Evolutionary conservation across 1,284 basidiomycete species (phyloP).

Genomic region (Schizopora paradoxa): DNA sequence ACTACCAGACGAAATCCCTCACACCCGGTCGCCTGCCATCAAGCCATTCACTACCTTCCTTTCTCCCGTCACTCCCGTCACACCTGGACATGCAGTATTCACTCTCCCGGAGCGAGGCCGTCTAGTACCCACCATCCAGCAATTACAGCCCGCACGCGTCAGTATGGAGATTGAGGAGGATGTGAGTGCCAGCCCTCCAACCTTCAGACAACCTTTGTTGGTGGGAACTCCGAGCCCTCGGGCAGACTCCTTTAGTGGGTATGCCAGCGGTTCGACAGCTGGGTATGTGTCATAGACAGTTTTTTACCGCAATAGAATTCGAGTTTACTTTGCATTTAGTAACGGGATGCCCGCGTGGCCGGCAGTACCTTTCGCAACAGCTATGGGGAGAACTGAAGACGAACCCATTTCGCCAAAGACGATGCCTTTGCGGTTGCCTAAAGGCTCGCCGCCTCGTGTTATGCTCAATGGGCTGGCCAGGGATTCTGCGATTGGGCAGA

Average conservation of each 20-base stretch:
- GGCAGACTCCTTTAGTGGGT: conserved; percentile 12
- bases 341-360: conserved; percentile 30
- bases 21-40: conserved; percentile 25
- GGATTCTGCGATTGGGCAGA: too few species aligned
- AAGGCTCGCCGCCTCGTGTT: conserved; percentile 51
- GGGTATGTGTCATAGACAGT: too few species aligned
- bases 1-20: conserved; percentile 23
- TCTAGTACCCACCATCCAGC: conserved; percentile 1
- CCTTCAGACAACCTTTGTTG: conserved; percentile 14
- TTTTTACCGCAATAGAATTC: conserved; percentile 10
- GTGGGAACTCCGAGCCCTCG: conserved; percentile 17
- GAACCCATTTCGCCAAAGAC: conserved; percentile 6
- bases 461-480: conserved; percentile 65
- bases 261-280: conserved; percentile 5
- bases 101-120: conserved; percentile 6
- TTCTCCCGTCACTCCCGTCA: conserved; percentile 4
- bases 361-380: conserved; percentile 32
- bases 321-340: conserved; percentile 11
- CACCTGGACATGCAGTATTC: conserved; percentile 2
- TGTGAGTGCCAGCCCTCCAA: conserved; percentile 6
- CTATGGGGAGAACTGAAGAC: conserved; percentile 21
- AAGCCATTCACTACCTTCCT: conserved; percentile 8
- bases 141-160: conserved; percentile 1
- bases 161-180: conserved; percentile 7
- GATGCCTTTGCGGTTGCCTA: conserved; percentile 8